Evolutionary conservation across 441 rosid genomes (phyloP), one percentile per base, ranked within the genome.

Genomic region (Pelargonium fulgidum): DNA sequence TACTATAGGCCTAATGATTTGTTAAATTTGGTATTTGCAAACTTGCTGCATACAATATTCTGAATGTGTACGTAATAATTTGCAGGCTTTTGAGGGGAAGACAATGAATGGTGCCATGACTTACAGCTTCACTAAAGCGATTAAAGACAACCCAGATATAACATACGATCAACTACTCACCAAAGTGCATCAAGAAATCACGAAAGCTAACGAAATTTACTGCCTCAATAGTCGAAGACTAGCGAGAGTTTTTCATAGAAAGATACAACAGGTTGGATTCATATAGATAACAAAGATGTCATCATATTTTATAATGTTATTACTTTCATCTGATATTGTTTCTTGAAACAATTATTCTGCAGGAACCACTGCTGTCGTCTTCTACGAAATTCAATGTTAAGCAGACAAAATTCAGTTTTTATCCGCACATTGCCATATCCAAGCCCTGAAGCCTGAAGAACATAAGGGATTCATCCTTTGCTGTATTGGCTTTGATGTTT

Each of bases 101-200:
- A 19, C 62, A 7, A 67, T 20, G 20, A 68, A 36, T 59, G 65
- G 66, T 44, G 65, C 66, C 14, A 61, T 69, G 71, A 54, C 71
- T 16, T 33, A 14, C 63, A 39, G 16, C 19, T 69, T 69, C 66
- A 3, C 24, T 58, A 22, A 58, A 61, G 20, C 66, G 3, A 42
- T 69, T 16, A 16, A 2, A 1, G 45, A 65, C 3, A 26, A 62
- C 17, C 36, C 14, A 11, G 16, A 62, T 11, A 3, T 62, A 62
- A 62, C 65, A 12, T 62, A 62, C 17, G 13, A 6, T 62, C 33
- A 62, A 62, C 65, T 62, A 4, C 65, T 62, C 36, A 29, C 12
- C 26, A 22, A 62, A 62, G 3, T 62, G 14, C 39, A 62, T 24
- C 14, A 62, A 13, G 2, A 22, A 11, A 62, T 62, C 41, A 10